Evolutionary conservation across 139 green algal genomes (phyloP).

Genomic region (Chlorella sp.): DNA sequence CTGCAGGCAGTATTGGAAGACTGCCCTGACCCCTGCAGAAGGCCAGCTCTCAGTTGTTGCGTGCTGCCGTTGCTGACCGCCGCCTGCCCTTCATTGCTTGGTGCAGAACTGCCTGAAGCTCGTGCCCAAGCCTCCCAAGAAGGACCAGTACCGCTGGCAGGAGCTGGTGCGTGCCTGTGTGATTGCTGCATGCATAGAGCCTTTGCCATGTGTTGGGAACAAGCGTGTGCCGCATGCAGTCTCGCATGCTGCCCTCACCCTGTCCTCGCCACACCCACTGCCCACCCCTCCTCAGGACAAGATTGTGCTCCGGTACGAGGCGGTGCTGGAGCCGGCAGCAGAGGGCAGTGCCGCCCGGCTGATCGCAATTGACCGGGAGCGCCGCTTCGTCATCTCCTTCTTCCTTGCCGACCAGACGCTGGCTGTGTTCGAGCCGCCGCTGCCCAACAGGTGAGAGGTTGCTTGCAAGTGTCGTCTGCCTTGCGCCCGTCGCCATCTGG

Average conservation of each 20-base stretch:
- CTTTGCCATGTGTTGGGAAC: no score
- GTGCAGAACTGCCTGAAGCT: constrained; percentile 85
- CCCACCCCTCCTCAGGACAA: not conserved
- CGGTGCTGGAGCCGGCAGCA: constrained; percentile 8
- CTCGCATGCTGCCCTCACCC: not conserved
- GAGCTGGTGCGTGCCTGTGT: not conserved
- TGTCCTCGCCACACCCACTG: not conserved
- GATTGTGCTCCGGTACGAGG: constrained; percentile 34
- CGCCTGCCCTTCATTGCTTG: not conserved
- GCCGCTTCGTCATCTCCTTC: constrained; percentile 91
- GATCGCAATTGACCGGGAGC: constrained; percentile 37
- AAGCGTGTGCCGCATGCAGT: no score
- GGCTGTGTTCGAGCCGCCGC: constrained; percentile 89
- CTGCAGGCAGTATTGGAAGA: no score
- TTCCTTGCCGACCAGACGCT: constrained; percentile 86
- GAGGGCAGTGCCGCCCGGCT: not conserved
- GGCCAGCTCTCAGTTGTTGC: not conserved
- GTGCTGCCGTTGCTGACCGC: no score
- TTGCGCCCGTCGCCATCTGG: not conserved
- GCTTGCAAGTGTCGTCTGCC: not conserved
- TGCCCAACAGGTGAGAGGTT: constrained; percentile 64
- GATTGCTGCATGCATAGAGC: not conserved
- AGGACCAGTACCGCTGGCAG: constrained; percentile 37
- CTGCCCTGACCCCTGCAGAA: no score
- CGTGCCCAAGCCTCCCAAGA: constrained; percentile 38